Conservation (phyloP, 257 asterid genomes). For the Solanum rostratum region DNA sequence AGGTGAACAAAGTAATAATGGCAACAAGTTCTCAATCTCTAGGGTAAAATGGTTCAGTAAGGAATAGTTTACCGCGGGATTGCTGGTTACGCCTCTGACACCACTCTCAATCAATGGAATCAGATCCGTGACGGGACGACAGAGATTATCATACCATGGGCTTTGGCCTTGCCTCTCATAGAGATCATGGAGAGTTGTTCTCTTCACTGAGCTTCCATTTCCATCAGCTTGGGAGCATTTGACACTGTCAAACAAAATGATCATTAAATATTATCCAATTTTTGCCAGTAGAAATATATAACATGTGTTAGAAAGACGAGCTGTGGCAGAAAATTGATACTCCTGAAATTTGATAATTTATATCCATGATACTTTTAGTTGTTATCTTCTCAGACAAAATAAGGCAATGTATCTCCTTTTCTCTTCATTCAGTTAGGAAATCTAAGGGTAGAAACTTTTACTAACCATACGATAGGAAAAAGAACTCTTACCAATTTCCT, state of each 20-base stretch:
- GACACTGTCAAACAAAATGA: conserved; percentile 35
- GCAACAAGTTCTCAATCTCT: not conserved
- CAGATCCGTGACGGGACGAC: conserved; percentile 98
- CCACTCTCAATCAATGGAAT: conserved; percentile 87
- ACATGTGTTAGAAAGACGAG: not conserved
- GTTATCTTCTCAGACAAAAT: not conserved
- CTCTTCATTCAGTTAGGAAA: not conserved
- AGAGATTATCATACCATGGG: conserved; percentile 95
- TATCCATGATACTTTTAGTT: not conserved
- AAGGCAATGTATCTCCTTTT: not conserved
- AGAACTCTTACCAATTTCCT: not conserved
- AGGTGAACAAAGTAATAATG: not conserved
- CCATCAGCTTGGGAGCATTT: conserved; percentile 69
- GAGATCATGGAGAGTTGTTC: conserved; percentile 88
- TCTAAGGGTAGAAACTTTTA: not conserved
- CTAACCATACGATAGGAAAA: not conserved
- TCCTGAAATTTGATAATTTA: not conserved
- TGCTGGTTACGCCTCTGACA: conserved; percentile 96
- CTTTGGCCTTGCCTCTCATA: conserved; percentile 95
- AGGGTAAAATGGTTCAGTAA: not conserved
- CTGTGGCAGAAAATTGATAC: not conserved
- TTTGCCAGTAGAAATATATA: not conserved
- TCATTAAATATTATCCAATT: not conserved
- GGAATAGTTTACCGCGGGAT: conserved; percentile 71
- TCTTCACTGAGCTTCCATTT: conserved; percentile 58